Evolutionary conservation across 1,284 basidiomycete species (phyloP).

Genomic region (Cryptococcus jaspeensis): DNA sequence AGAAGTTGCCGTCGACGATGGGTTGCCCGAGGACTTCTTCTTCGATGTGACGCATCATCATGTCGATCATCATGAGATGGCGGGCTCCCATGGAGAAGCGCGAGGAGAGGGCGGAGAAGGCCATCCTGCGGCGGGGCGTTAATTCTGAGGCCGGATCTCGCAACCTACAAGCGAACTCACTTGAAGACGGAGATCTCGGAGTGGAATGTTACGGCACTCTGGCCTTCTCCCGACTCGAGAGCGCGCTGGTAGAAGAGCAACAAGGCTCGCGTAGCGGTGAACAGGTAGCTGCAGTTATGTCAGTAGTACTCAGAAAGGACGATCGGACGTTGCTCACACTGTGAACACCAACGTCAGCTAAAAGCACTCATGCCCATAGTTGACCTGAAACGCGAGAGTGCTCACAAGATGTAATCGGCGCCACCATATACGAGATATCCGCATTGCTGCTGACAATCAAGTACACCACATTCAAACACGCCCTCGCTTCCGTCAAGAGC

Average conservation of each 20-base stretch:
- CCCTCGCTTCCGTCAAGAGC: constrained; percentile 30
- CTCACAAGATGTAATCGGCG: constrained; percentile 33
- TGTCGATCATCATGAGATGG: constrained; percentile 31
- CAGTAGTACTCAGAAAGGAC: constrained; percentile 20
- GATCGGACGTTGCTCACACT: constrained; percentile 12
- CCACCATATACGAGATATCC: constrained; percentile 31
- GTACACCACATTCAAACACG: constrained; percentile 32
- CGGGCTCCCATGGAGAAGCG: constrained; percentile 29
- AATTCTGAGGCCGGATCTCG: background rate
- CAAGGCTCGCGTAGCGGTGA: constrained; percentile 34
- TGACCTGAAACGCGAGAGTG: background rate
- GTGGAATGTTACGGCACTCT: constrained; percentile 20
- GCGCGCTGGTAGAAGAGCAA: constrained; percentile 36
- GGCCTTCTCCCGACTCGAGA: constrained; percentile 22
- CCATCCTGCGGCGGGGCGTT: constrained; percentile 13
- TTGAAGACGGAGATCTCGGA: constrained; percentile 42
- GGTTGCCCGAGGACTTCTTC: constrained; percentile 15
- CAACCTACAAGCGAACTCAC: constrained; percentile 9
- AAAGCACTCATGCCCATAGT: background rate
- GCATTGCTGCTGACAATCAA: constrained; percentile 28
- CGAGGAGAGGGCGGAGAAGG: constrained; percentile 19
- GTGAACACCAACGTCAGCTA: constrained; percentile 2
- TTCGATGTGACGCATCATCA: constrained; percentile 22
- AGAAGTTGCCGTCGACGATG: background rate
- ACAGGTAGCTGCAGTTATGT: constrained; percentile 22